Base-by-base conservation (phyloP, 176 grass and related monocot species). In the Juncus effusus region DNA sequence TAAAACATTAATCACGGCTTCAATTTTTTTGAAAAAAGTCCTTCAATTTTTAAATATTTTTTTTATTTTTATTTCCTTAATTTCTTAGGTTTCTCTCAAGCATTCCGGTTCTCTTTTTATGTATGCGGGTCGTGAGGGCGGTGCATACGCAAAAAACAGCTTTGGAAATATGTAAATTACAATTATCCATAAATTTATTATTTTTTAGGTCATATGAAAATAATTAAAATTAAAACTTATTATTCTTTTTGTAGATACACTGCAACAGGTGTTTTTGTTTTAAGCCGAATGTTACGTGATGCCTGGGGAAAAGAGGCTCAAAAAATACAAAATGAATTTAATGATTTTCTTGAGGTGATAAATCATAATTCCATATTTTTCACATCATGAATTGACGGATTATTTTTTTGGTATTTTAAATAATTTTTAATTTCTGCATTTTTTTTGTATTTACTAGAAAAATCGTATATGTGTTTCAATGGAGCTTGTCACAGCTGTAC, bases 71-170 rank as follows among this genome's bases (percentile, higher is more conserved):
- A 6, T 47, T 47, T 47, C 9, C 2, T 37, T 73, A 54, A 54
- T 64, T 71, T 77, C 40, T 50, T 58, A 93, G 94, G 94, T 93
- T 7, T 89, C 88, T 3, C 94, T 93, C 6, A 99, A 89, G 68
- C 94, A 99, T 65, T 99, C 88, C 2, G 94, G 94, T 15, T 99
- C 94, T 6, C 83, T 97, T 16, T 97, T 97, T 73, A 97, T 97
- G 88, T 92, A 97, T 82, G 94, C 94, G 50, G 94, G 88, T 51
- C 74, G 89, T 65, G 60, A 69, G 66, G 88, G 94, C 62, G 88
- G 94, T 62, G 88, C 94, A 83, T 97, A 93, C 80, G 94, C 94
- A 11, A 97, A 97, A 72, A 97, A 97, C 56, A 97, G 83, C 65
- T 97, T 84, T 69, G 94, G 94, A 69, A 97, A 97, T 80, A 84